Conservation (phyloP, 176 grass and related monocot species). For the Triticum urartu region DNA sequence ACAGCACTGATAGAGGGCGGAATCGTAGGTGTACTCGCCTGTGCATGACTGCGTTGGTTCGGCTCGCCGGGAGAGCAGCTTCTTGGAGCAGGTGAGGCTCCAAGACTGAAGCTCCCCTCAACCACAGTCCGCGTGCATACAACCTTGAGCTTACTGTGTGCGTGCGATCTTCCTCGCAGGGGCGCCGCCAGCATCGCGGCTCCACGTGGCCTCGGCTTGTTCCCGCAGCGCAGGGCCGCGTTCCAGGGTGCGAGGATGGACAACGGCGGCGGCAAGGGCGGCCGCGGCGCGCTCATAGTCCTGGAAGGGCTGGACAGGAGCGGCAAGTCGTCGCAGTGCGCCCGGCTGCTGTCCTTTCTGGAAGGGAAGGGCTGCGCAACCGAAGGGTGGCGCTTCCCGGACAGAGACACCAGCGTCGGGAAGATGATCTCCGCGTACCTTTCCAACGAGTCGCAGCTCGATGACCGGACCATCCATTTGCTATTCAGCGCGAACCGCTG, state of each 20-base stretch:
- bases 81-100: constrained; percentile 31
- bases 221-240: constrained; percentile 4
- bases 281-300: constrained; percentile 77
- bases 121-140: background rate
- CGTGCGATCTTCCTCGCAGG: constrained; percentile 27
- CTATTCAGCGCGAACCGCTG: constrained; percentile 94
- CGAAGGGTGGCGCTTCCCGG: constrained; percentile 81
- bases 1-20: background rate
- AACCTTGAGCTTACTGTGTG: background rate
- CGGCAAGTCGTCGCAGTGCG: constrained; percentile 79
- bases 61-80: constrained; percentile 22
- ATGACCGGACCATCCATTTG: constrained; percentile 80
- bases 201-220: background rate
- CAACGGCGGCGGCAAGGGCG: background rate
- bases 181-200: background rate
- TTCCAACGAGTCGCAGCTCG: constrained; percentile 73
- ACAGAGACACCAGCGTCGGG: constrained; percentile 64
- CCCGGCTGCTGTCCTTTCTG: constrained; percentile 61
- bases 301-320: constrained; percentile 81
- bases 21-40: background rate
- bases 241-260: constrained; percentile 52
- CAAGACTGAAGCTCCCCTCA: background rate
- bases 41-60: constrained; percentile 49
- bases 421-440: constrained; percentile 85
- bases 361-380: constrained; percentile 45